Evolutionary conservation across 768 basidiomycete species (phyloP).

Genomic region (Mycena vitilis): DNA sequence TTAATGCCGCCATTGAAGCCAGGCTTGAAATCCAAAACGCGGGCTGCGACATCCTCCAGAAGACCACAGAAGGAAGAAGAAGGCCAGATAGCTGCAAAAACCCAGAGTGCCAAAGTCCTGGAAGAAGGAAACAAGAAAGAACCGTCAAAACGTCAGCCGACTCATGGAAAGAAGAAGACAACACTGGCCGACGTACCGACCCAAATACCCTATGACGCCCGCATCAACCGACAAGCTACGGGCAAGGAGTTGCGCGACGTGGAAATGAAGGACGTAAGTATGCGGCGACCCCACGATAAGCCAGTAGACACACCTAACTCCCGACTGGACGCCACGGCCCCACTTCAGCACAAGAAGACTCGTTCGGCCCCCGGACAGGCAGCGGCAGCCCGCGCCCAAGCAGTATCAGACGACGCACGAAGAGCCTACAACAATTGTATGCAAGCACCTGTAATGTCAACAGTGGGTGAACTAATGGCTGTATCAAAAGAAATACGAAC

Average conservation of each 20-base stretch:
- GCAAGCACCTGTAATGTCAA: not conserved
- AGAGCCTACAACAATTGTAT: not conserved
- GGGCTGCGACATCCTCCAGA: no score
- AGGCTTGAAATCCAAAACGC: no score
- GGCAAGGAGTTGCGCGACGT: not conserved
- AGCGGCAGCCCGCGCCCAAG: not conserved
- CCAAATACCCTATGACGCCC: not conserved
- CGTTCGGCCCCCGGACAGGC: not conserved
- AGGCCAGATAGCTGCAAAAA: no score
- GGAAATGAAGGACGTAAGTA: not conserved
- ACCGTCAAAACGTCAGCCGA: no score
- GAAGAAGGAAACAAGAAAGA: no score
- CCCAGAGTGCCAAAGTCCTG: no score
- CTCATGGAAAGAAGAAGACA: not conserved
- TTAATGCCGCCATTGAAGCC: not conserved
- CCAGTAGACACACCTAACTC: not conserved
- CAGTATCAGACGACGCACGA: not conserved
- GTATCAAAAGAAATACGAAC: constrained; percentile 8
- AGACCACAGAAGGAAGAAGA: no score
- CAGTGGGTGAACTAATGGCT: not conserved
- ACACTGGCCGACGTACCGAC: not conserved
- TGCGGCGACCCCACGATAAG: no score
- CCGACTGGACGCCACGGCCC: not conserved
- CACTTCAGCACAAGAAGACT: not conserved
- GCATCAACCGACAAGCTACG: not conserved